Evolutionary conservation across 495 filamentous ascomycete species (phyloP), one percentile per base, ranked within the genome.

Genomic region (Haplographium delicatum): DNA sequence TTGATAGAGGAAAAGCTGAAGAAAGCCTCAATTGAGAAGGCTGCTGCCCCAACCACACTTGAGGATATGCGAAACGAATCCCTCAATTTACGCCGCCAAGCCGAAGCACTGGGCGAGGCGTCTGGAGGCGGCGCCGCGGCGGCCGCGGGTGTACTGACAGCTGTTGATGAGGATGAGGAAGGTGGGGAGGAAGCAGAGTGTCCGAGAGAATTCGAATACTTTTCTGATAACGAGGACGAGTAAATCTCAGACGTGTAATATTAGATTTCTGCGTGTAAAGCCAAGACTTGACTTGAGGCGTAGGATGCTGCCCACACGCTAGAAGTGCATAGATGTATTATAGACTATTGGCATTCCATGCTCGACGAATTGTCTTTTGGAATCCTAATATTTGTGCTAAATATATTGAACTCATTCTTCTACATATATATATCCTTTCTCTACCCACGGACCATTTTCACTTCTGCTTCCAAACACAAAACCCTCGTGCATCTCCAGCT

Each of bases 161-260:
- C 88, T 0, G 80, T 91, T 10, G 86, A 94, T 56, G 89, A 96
- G 67, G 91, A 95, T 61, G 83, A 80, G 16, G 88, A 89, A 53
- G 88, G 83, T 10, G 86, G 77, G 10, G 85, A 90, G 59, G 91
- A 96, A 58, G 91, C 91, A 2, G 74, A 81, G 13, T 64, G 84
- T 20, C 91, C 91, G 11, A 71, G 76, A 15, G 86, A 90, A 25
- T 97, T 97, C 65, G 83, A 90, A 15, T 96, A 96, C 62, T 81
- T 85, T 56, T 84, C 83, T 10, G 89, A 94, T 40, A 77, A 76
- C 4, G 84, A 85, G 50, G 81, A 78, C 10, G 78, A 83, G 35
- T n/a, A n/a, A n/a, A n/a, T 75, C 79, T 4, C 65, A 75, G 46
- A 34, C 15, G 16, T 57, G 58, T 61, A 61, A 54, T 57, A 38